Base-by-base conservation (phyloP, 1,284 basidiomycete species). In the Pyrrhoderma lamaoense region DNA sequence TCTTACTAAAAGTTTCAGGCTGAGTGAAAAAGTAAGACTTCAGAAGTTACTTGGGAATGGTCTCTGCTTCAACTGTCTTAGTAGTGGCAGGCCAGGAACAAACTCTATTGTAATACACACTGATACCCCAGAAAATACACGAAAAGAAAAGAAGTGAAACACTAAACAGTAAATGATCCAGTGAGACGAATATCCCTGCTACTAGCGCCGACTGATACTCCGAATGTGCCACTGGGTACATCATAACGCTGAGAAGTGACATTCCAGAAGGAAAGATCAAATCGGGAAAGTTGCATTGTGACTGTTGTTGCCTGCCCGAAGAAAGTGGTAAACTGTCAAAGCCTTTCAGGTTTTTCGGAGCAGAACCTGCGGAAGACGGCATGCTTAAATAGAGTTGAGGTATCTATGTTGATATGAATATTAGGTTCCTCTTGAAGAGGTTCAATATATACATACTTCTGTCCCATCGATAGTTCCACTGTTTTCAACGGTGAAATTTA, bases 341-440 rank as follows among this genome's bases (percentile, higher is more conserved):
- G 3, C 84, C 84, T 59, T 75, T 79, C 31, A 87, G 66, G 45
- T 83, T 59, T 3, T 72, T 74, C 0, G 84, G 84, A 1, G 83
- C 80, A 55, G 80, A 76, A 13, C 69, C 69, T 1, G 80, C 70
- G 0, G 73, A 77, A 0, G 70, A 50, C 0, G 81, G 79, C 61
- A 78, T 75, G 59, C 77, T 72, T 9, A 84, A 46, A 62, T 86
- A 86, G 3, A 85, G 62, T 64, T 85, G 82, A 2, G 80, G 78
- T n/a, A 76, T 72, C 76, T 81, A 45, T 0, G 14, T 7, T 8
- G 14, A 40, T 5, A 40, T 23, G 49, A 21, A 27, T 34, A 43
- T 56, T 56, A 31, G 13, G 9, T n/a, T 45, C 19, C 21, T 40
- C 14, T 8, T 18, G 14, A 16, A n/a, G 38, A 40, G 8, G 5